Conservation (phyloP, 2,329 filamentous ascomycete species). For the Seiridium unicorne region DNA sequence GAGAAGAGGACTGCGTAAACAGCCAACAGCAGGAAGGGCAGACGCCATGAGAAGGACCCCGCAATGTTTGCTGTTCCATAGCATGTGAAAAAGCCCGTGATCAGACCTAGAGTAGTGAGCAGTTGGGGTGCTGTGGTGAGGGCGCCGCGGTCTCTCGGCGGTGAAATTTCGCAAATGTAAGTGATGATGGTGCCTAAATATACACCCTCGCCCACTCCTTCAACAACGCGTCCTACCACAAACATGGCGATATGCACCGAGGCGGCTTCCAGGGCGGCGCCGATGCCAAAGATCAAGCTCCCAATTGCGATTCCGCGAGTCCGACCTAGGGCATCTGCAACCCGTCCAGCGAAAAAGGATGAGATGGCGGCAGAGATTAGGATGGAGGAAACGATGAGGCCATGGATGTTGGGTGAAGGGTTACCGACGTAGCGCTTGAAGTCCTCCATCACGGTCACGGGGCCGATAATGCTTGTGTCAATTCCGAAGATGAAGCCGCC, state of each 20-base stretch:
- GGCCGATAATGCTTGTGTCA: slow-evolving; percentile 14
- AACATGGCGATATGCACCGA: slow-evolving; percentile 12
- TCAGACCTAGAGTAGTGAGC: slow-evolving; percentile 8
- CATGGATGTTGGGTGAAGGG: slow-evolving; percentile 10
- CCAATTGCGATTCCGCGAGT: slow-evolving; percentile 9
- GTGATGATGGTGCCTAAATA: slow-evolving; percentile 11
- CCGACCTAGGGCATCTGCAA: slow-evolving; percentile 13
- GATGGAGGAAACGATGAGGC: slow-evolving; percentile 14
- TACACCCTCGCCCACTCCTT: slow-evolving; percentile 13
- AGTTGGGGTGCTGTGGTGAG: slow-evolving; percentile 11
- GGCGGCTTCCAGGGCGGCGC: slow-evolving; percentile 10
- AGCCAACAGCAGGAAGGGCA: slow-evolving; percentile 11
- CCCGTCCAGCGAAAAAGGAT: slow-evolving; percentile 9
- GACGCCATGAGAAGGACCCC: slow-evolving; percentile 9
- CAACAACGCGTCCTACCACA: slow-evolving; percentile 10
- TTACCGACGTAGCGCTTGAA: slow-evolving; percentile 9
- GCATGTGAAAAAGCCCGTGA: slow-evolving; percentile 12
- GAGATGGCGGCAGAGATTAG: slow-evolving; percentile 11
- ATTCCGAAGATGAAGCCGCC: slow-evolving; percentile 11
- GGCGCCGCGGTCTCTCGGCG: slow-evolving; percentile 5
- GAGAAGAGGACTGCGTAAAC: slow-evolving; percentile 3
- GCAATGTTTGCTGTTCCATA: slow-evolving; percentile 10
- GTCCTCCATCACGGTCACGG: slow-evolving; percentile 11
- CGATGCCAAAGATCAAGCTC: slow-evolving; percentile 9
- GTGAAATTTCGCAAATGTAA: slow-evolving; percentile 13